Percentiles rank a stretch among this genome's conserved stretches.
phyloP scores from a whole-genome alignment of 805 yeast genomes.

The Candida xyloterini region DNA sequence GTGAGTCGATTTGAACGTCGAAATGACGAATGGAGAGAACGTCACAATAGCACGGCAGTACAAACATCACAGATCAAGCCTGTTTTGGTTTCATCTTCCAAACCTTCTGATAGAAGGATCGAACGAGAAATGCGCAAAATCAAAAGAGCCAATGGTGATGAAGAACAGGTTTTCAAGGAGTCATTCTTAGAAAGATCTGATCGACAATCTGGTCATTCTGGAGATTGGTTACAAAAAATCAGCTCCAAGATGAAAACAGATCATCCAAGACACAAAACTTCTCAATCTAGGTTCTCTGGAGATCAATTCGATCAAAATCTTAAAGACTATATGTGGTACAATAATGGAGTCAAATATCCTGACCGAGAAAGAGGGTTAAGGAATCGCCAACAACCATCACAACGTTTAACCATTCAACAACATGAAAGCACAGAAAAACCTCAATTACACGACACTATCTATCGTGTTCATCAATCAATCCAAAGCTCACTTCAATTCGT shows the following conservation, averaged over 20 bases:
- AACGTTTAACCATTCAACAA: not conserved
- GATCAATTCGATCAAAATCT: slow-evolving; percentile 11
- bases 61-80: not conserved
- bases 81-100: not conserved
- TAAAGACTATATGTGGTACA: slow-evolving; percentile 20
- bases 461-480: slow-evolving; percentile 15
- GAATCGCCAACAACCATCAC: slow-evolving; percentile 5
- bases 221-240: slow-evolving; percentile 6
- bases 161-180: slow-evolving; percentile 16
- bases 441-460: slow-evolving; percentile 4
- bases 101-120: slow-evolving; percentile 1
- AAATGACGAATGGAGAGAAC: slow-evolving; percentile 21
- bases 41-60: slow-evolving; percentile 2
- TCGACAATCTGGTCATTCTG: slow-evolving; percentile 1
- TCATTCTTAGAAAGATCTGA: slow-evolving; percentile 13
- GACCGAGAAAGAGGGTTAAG: slow-evolving; percentile 14
- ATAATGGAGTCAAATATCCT: slow-evolving; percentile 21
- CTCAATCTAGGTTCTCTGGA: slow-evolving; percentile 5
- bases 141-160: slow-evolving; percentile 16
- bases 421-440: not conserved
- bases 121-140: slow-evolving; percentile 12
- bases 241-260: slow-evolving; percentile 1
- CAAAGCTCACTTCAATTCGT: slow-evolving; percentile 13
- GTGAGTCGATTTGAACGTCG: slow-evolving; percentile 22
- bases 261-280: not conserved